Evolutionary conservation across 352 stramenopile species (phyloP), one percentile per base, ranked within the genome.

Genomic region (Phytopythium sindhum): DNA sequence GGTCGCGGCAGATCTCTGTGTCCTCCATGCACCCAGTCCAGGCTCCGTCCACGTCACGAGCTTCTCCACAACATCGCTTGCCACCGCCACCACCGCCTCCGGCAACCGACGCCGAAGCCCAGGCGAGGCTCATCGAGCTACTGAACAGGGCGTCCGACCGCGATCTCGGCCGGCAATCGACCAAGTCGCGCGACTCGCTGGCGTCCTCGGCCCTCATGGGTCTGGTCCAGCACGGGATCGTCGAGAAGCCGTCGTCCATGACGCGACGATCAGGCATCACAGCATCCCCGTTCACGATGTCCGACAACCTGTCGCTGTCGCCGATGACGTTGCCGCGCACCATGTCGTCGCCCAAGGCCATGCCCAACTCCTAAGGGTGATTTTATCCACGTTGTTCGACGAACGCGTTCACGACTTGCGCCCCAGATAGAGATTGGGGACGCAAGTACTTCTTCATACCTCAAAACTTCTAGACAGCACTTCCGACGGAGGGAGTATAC

Each of bases 131-230:
- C 29, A 57, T 57, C n/a, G 51, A 57, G 4, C 51, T 60, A 23
- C 54, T 60, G 31, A 60, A 60, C 51, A 42, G 51, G 29, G 17
- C 9, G 19, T 44, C 51, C 7, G 51, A 57, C 51, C 29, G n/a
- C 28, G 51, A 57, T 14, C 8, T 29, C 7, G 8, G n/a, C 19
- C 51, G 51, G 28, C 51, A 57, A 19, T 57, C 51, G 31, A 28
- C 51, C 14, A 45, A 50, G 35, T 47, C 54, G 54, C 37, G 23
- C 35, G 33, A 60, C 37, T 45, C 54, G n/a, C n/a, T 60, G 21
- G 35, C 35, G 21, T 60, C 54, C n/a, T 60, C 54, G 23, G 35
- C 54, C 0, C 31, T 60, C 7, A 45, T 48, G 54, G 54, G 54
- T 7, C 33, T 60, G 1, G 23, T 23, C 4, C 54, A 48, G 35